A percentile compares a stretch with the other conserved stretches of the same genome.
Conservation (phyloP, 139 green algal genomes). For the Picochlorum sp. region DNA sequence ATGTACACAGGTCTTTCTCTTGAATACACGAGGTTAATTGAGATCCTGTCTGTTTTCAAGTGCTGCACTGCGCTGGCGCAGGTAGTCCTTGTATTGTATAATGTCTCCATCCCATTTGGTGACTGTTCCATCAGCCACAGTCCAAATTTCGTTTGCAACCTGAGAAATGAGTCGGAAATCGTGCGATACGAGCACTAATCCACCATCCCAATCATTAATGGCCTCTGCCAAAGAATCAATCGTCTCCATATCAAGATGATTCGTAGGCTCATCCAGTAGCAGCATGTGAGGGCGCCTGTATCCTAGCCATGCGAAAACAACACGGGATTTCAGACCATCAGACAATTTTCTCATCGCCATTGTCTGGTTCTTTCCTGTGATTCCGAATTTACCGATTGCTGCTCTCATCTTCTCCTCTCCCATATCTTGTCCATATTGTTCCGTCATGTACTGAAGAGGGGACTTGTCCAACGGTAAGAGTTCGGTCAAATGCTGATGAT, state of each 20-base stretch:
- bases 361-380: slow-evolving; percentile 63
- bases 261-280: slow-evolving; percentile 81
- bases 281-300: slow-evolving; percentile 82
- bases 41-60: slow-evolving; percentile 9
- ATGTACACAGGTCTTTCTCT: too few relatives aligned
- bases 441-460: slow-evolving; percentile 69
- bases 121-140: slow-evolving; percentile 68
- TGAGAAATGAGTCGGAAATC: slow-evolving; percentile 84
- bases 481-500: slow-evolving; percentile 82
- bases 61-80: slow-evolving; percentile 46
- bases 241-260: slow-evolving; percentile 93
- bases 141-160: slow-evolving; percentile 91
- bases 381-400: slow-evolving; percentile 60
- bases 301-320: slow-evolving; percentile 89
- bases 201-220: slow-evolving; percentile 88
- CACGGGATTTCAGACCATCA: slow-evolving; percentile 79
- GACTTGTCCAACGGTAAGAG: slow-evolving; percentile 61
- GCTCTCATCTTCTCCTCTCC: slow-evolving; percentile 63
- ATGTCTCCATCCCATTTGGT: slow-evolving; percentile 77
- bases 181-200: slow-evolving; percentile 81
- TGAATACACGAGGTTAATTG: not conserved
- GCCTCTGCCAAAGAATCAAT: slow-evolving; percentile 90
- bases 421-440: slow-evolving; percentile 28
- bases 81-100: slow-evolving; percentile 75
- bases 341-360: slow-evolving; percentile 72